phyloP scores from a whole-genome alignment of 306 rosid genomes.

The Vigna nakashimae region DNA sequence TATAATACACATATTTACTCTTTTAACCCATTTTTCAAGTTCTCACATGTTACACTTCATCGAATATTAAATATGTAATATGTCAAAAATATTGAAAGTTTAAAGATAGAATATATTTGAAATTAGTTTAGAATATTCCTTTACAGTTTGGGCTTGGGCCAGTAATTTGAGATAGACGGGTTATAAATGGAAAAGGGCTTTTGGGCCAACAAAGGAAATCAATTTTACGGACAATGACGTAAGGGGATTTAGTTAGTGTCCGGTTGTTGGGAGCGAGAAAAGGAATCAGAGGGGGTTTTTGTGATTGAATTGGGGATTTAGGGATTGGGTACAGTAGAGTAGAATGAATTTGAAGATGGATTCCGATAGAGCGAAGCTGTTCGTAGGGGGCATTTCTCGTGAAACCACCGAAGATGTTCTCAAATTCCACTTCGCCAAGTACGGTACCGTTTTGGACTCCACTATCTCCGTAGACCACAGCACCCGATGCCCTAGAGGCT shows the following conservation, averaged over 20 bases:
- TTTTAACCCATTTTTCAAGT: no score
- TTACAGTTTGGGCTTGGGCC: slow-evolving; percentile 27
- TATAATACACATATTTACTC: no score
- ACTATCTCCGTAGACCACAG: slow-evolving; percentile 54
- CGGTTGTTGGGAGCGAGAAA: neutral
- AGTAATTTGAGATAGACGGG: neutral
- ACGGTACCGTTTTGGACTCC: slow-evolving; percentile 63
- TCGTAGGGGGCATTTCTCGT: slow-evolving; percentile 69
- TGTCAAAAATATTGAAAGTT: no score
- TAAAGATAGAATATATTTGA: no score
- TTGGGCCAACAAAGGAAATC: neutral
- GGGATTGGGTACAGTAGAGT: slow-evolving; percentile 48
- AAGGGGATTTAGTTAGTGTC: neutral
- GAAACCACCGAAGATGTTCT: slow-evolving; percentile 62
- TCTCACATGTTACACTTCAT: no score
- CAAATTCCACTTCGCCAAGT: slow-evolving; percentile 56
- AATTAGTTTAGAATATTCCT: no score
- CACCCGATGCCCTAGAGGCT: slow-evolving; percentile 73
- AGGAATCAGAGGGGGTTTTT: slow-evolving; percentile 40
- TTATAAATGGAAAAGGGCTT: neutral
- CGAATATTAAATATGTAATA: no score
- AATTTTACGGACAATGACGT: neutral
- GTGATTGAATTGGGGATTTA: slow-evolving; percentile 54
- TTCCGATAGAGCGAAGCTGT: slow-evolving; percentile 63
- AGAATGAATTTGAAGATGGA: slow-evolving; percentile 54